These are phyloP conservation scores for Gardenia jasminoides DNA, from an alignment of 257 asterid species.

Conservation along the genomic window DNA sequence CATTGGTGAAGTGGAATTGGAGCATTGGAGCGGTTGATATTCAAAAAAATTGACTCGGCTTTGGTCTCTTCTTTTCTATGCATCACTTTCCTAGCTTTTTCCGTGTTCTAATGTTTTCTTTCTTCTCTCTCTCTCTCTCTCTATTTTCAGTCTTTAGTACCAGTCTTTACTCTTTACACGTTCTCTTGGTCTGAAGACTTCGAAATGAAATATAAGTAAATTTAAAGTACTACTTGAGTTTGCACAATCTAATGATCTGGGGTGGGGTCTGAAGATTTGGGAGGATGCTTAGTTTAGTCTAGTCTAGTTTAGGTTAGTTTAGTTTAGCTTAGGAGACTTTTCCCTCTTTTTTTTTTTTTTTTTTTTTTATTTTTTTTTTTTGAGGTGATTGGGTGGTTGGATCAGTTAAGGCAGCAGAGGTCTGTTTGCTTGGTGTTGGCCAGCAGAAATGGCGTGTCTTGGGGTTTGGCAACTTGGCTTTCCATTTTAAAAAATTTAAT, in stretches of 20 bases:
- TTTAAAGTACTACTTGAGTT: background rate
- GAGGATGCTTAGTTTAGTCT: too few relatives aligned
- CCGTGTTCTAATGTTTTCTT: constrained; percentile 8
- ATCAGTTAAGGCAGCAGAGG: background rate
- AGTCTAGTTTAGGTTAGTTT: too few relatives aligned
- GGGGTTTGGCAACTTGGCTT: background rate
- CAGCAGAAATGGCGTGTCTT: background rate
- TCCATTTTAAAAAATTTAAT: background rate
- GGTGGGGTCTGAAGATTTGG: too few relatives aligned
- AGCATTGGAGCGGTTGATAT: constrained; percentile 38
- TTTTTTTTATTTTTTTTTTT: too few relatives aligned
- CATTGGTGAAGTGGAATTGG: constrained; percentile 20
- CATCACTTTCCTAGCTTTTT: constrained; percentile 3
- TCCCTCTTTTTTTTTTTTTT: too few relatives aligned
- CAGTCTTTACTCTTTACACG: constrained; percentile 21
- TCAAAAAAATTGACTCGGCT: constrained; percentile 28
- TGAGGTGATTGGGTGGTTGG: background rate
- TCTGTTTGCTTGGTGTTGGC: background rate
- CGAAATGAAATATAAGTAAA: background rate
- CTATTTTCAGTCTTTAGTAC: background rate
- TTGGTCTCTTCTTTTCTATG: constrained; percentile 17
- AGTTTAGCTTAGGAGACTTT: too few relatives aligned
- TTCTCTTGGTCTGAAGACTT: constrained; percentile 1
- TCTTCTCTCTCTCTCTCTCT: background rate
- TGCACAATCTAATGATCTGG: constrained; percentile 4